A percentile compares a stretch with the other conserved stretches of the same genome.
phyloP scores from a whole-genome alignment of 305 asterid species.

The Fraxinus albicans region DNA sequence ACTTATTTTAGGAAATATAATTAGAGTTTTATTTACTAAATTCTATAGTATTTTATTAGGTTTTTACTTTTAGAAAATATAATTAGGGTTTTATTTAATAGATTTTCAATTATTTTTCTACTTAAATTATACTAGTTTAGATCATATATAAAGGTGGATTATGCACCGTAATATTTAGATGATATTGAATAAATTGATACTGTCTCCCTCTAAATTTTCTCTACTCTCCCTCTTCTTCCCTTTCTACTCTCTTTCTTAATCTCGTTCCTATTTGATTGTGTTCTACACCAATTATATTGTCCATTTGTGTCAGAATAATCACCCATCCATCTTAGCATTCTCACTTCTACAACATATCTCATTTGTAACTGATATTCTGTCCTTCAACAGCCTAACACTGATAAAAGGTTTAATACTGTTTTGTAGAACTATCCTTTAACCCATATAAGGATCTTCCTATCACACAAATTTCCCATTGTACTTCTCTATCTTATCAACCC shows the following conservation, averaged over 20 bases:
- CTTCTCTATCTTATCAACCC: background rate
- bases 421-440: background rate
- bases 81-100: background rate
- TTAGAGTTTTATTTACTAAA: no score
- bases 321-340: background rate
- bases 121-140: background rate
- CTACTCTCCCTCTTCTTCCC: background rate
- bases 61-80: background rate
- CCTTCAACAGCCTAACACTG: background rate
- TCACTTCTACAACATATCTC: background rate
- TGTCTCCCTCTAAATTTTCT: background rate
- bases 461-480: background rate
- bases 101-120: background rate
- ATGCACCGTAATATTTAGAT: background rate
- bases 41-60: background rate
- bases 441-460: background rate
- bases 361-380: background rate
- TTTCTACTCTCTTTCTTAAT: background rate
- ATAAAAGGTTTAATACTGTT: background rate
- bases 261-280: background rate
- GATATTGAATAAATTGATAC: background rate
- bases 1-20: background rate
- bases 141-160: background rate
- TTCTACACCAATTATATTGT: background rate
- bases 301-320: background rate